A percentile compares a stretch with the other conserved stretches of the same genome.
These are phyloP conservation scores for Cerioporus squamosus DNA, from an alignment of 1,284 basidiomycete species.

Conservation along the genomic window DNA sequence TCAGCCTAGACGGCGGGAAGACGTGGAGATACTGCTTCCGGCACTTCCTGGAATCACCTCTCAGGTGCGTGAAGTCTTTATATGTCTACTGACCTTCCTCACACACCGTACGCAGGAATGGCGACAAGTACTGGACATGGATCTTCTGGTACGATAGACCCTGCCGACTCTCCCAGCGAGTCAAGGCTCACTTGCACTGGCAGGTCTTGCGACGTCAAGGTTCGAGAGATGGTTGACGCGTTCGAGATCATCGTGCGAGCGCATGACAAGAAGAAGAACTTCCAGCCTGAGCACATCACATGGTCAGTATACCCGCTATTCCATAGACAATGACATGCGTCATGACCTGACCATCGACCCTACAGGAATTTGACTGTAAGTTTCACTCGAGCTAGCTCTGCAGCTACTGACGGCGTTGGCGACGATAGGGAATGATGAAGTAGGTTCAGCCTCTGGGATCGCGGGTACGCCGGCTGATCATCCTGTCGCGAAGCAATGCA, in stretches of 20 bases:
- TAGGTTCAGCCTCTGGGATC: not conserved
- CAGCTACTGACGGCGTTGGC: too few species aligned
- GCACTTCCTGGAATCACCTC: slow-evolving; percentile 20
- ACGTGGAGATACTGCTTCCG: slow-evolving; percentile 30
- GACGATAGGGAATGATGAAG: slow-evolving; percentile 30
- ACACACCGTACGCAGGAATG: slow-evolving; percentile 17
- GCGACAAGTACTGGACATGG: slow-evolving; percentile 32
- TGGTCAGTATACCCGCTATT: slow-evolving; percentile 14
- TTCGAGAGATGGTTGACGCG: slow-evolving; percentile 21
- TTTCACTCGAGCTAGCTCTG: not conserved
- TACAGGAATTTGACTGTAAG: slow-evolving; percentile 19
- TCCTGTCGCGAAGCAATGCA: slow-evolving; percentile 21
- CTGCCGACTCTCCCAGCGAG: not conserved
- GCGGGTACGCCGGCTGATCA: not conserved
- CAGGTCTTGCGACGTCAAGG: slow-evolving; percentile 29
- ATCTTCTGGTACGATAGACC: slow-evolving; percentile 24
- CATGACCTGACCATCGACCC: not conserved
- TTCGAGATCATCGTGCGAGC: slow-evolving; percentile 26
- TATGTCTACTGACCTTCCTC: not conserved
- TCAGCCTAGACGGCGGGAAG: slow-evolving; percentile 28
- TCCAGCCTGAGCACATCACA: slow-evolving; percentile 26
- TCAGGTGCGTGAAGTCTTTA: slow-evolving; percentile 7
- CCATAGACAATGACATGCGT: not conserved
- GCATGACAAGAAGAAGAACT: slow-evolving; percentile 27
- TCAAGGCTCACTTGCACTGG: not conserved